phyloP scores from a whole-genome alignment of 495 filamentous ascomycete genomes.

The Letharia columbiana region DNA sequence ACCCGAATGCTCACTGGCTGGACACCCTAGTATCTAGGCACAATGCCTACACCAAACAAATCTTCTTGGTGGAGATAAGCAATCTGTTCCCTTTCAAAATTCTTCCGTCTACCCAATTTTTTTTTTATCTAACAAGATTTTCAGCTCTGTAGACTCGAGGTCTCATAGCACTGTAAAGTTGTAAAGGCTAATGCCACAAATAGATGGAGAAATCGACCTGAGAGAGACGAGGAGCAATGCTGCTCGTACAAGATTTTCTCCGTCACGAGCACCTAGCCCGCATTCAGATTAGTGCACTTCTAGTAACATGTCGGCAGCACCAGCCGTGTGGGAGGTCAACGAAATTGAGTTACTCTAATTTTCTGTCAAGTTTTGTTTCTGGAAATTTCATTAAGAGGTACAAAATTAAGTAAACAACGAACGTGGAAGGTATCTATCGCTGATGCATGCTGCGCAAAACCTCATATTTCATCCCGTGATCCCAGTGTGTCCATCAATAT shows the following conservation, averaged over 20 bases:
- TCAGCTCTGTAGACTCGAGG: too few relatives aligned
- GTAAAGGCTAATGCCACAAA: background rate
- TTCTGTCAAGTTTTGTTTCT: background rate
- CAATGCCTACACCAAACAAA: background rate
- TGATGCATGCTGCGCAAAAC: conserved; percentile 1
- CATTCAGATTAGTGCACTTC: background rate
- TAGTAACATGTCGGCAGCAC: background rate
- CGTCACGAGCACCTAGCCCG: background rate
- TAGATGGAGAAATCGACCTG: too few relatives aligned
- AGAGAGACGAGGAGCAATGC: background rate
- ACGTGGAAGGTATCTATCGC: conserved; percentile 14
- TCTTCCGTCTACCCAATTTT: background rate
- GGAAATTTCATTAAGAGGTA: background rate
- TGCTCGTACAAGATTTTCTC: background rate
- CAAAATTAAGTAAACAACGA: background rate
- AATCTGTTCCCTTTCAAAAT: background rate
- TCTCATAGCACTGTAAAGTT: background rate
- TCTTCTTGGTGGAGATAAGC: too few relatives aligned
- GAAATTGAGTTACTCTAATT: too few relatives aligned
- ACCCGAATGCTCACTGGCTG: background rate
- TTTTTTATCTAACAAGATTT: too few relatives aligned
- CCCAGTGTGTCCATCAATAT: background rate
- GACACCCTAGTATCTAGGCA: background rate
- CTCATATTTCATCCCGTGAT: background rate
- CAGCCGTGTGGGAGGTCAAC: background rate